Percentiles rank a stretch among this genome's conserved stretches.
Evolutionary conservation across 2,329 filamentous ascomycete genomes (phyloP).

Genomic region (Pseudogymnoascus sp.): DNA sequence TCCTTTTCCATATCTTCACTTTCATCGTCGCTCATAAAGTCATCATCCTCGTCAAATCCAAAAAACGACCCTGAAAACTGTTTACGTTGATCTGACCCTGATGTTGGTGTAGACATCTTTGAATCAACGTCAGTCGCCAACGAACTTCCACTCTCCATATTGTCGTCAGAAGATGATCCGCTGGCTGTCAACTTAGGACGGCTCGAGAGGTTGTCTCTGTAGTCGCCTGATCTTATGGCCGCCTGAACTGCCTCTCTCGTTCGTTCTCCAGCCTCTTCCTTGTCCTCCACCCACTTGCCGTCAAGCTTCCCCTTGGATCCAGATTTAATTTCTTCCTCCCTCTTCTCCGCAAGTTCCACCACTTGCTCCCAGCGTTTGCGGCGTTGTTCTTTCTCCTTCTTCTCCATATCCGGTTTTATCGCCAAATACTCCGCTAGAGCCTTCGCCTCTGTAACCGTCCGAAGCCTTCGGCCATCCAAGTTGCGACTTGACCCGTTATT

Average conservation of each 20-base stretch:
- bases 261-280: conserved; percentile 81
- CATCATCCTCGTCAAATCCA: conserved; percentile 74
- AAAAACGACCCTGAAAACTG: conserved; percentile 49
- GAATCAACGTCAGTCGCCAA: conserved; percentile 26
- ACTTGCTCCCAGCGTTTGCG: conserved; percentile 82
- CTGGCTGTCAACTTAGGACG: conserved; percentile 34
- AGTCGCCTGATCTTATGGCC: conserved; percentile 60
- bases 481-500: conserved; percentile 89
- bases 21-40: conserved; percentile 65
- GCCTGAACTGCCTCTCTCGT: conserved; percentile 69
- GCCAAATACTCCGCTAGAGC: conserved; percentile 90
- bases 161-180: conserved; percentile 35
- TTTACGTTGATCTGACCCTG: conserved; percentile 35
- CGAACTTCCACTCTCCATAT: conserved; percentile 30
- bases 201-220: conserved; percentile 53
- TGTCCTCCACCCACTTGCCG: conserved; percentile 90
- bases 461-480: conserved; percentile 79
- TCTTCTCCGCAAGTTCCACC: conserved; percentile 74
- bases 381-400: conserved; percentile 82
- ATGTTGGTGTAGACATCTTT: conserved; percentile 44
- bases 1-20: conserved; percentile 32
- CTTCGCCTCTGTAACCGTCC: conserved; percentile 93
- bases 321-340: conserved; percentile 74
- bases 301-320: conserved; percentile 69
- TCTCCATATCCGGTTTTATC: conserved; percentile 95